Conservation (phyloP, 768 basidiomycete species). For the Lactifluus hygrophoroides region DNA sequence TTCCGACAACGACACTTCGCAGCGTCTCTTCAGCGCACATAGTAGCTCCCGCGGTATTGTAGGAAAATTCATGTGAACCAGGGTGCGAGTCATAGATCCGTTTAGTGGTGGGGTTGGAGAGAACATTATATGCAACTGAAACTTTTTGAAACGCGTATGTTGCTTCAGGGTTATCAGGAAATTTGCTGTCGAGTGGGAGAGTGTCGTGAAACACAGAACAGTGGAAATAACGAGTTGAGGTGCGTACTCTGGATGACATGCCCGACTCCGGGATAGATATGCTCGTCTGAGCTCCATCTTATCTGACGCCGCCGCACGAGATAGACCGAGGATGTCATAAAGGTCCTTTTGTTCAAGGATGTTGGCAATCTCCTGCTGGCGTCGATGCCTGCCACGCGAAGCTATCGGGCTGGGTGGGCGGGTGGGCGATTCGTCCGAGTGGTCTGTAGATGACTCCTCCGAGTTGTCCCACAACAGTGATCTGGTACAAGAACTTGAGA, state of each 20-base stretch:
- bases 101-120: conserved; percentile 62
- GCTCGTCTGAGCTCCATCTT: conserved; percentile 59
- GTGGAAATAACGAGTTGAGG: not conserved
- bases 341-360: conserved; percentile 59
- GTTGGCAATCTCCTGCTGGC: conserved; percentile 35
- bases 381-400: conserved; percentile 9
- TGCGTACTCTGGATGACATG: conserved; percentile 83
- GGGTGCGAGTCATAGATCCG: conserved; percentile 59
- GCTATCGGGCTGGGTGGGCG: conserved; percentile 12
- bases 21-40: conserved; percentile 72
- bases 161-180: conserved; percentile 64
- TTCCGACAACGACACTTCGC: conserved; percentile 58
- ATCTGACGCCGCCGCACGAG: conserved; percentile 43
- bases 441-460: conserved; percentile 15
- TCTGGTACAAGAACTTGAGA: conserved; percentile 22
- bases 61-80: conserved; percentile 36
- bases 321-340: conserved; percentile 64
- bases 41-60: conserved; percentile 44
- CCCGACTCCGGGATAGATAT: conserved; percentile 64
- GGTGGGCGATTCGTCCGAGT: conserved; percentile 16
- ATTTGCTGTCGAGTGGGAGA: conserved; percentile 47
- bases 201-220: not conserved
- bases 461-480: conserved; percentile 25
- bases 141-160: conserved; percentile 84
- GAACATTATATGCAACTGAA: conserved; percentile 72